Evolutionary conservation across 1,139 yeast species (phyloP), one percentile per base, ranked within the genome.

Genomic region (Yamadazyma triangularis): DNA sequence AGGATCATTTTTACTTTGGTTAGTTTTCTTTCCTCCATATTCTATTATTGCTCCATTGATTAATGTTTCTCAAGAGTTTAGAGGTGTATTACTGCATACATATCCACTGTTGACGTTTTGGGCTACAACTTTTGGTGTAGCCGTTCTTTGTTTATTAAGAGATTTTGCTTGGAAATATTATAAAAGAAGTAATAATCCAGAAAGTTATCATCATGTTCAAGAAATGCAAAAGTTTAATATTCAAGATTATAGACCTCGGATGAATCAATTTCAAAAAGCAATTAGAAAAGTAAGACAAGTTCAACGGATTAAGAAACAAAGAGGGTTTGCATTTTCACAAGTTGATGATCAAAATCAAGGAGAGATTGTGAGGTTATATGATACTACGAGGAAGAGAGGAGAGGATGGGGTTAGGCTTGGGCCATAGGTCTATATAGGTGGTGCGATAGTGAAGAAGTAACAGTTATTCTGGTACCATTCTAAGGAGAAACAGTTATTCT

Each of bases 251-350:
- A 73, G 96, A 45, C 98, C 99, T 13, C 77, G 96, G 47, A 80
- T 89, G 77, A 95, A 88, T 45, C 95, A 89, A 43, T 93, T 93
- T 69, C 98, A 93, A 56, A 88, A 85, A 58, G 96, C 98, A 5
- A 91, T 93, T 37, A 75, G 97, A 52, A 91, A 89, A 54, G 97
- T 91, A 25, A 81, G 99, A 58, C 98, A 93, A 58, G 97, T 93
- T 23, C 96, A 91, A 58, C 76, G 99, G 58, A 89, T 91, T 83
- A 86, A 94, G 53, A 93, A 91, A 52, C 98, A 91, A 63, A 81
- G 98, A 60, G 98, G 98, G 13, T 93, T 87, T 70, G 99, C 99
- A 2, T 93, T 91, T 50, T 88, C 97, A 3, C 98, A 91, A 58
- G 91, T 86, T 31, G 96, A 88, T 45, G 94, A 85, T 46, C 83